Percentiles rank a stretch among this genome's conserved stretches.
These are phyloP conservation scores for Pseudocercospora vitis DNA, from an alignment of 2,329 filamentous ascomycete genomes.

Conservation along the genomic window DNA sequence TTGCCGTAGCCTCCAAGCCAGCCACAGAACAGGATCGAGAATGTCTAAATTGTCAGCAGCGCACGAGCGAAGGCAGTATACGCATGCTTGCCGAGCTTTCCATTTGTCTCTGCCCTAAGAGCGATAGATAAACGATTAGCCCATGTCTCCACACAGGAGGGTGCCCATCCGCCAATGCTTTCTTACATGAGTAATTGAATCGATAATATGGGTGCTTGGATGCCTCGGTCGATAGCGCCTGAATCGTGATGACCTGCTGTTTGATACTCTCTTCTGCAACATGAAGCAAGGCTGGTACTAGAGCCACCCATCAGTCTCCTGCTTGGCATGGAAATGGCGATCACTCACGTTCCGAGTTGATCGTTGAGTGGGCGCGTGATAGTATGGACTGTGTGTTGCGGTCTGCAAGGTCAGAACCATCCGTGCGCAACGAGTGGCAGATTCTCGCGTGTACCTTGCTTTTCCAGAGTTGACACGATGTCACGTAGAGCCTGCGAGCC, in stretches of 20 bases:
- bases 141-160: too few relatives aligned
- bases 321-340: conserved; percentile 23
- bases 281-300: conserved; percentile 68
- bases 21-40: conserved; percentile 61
- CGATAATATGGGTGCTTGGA: conserved; percentile 96
- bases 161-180: too few relatives aligned
- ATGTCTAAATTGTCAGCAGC: conserved; percentile 45
- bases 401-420: too few relatives aligned
- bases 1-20: conserved; percentile 75
- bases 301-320: conserved; percentile 2
- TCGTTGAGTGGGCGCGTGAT: conserved; percentile 86
- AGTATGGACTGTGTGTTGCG: conserved; percentile 78
- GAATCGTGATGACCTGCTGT: conserved; percentile 69
- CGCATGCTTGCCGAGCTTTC: conserved; percentile 66
- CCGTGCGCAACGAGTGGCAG: conserved; percentile 4
- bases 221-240: conserved; percentile 68
- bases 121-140: too few relatives aligned
- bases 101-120: conserved; percentile 77
- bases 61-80: neutral
- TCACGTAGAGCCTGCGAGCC: conserved; percentile 66
- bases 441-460: conserved; percentile 46
- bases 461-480: conserved; percentile 78
- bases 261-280: conserved; percentile 69
- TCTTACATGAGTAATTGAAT: conserved; percentile 87
- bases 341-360: conserved; percentile 62